Evolutionary conservation across 257 asterid genomes (phyloP).

Genomic region (Fraxinus americana): DNA sequence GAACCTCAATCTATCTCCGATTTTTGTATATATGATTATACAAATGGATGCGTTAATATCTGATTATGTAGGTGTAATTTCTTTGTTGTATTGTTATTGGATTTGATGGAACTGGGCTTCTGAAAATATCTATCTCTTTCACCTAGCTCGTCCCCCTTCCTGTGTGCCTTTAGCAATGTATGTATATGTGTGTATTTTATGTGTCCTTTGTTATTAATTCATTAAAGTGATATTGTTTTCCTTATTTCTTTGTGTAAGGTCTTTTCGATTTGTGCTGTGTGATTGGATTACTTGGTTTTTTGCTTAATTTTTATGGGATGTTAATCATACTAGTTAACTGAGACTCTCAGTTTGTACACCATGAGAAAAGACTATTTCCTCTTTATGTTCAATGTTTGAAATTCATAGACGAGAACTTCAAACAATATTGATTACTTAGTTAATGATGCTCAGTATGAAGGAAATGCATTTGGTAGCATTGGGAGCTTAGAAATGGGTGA

Average conservation of each 20-base stretch:
- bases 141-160: neutral
- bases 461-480: no score
- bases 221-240: neutral
- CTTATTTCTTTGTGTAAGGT: neutral
- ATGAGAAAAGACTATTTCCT: neutral
- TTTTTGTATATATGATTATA: neutral
- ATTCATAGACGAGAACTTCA: neutral
- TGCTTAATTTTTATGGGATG: neutral
- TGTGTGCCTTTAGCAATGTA: neutral
- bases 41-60: neutral
- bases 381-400: neutral
- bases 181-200: neutral
- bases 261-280: neutral
- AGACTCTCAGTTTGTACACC: neutral
- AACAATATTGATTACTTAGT: no score
- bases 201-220: constrained; percentile 7
- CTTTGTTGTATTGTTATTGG: neutral
- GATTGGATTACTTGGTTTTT: neutral
- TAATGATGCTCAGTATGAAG: no score
- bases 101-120: neutral
- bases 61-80: neutral
- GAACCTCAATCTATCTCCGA: neutral
- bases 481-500: no score
- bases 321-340: neutral
- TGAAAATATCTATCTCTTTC: neutral